These are phyloP conservation scores for Fusarium protoensiforme DNA, from an alignment of 2,329 filamentous ascomycete genomes.

Conservation along the genomic window DNA sequence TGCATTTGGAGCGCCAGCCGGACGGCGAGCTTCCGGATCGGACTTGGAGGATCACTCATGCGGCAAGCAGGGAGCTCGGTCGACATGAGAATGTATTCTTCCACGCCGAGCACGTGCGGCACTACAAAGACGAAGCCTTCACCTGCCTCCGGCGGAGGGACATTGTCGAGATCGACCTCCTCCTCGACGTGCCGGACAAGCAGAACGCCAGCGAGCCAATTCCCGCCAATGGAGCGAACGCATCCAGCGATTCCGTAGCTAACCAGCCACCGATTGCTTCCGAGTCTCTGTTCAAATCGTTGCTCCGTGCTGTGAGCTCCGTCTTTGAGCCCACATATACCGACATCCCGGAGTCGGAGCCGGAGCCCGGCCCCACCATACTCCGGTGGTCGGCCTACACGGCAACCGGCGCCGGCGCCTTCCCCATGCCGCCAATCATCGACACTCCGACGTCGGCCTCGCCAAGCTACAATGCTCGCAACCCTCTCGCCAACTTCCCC, in stretches of 20 bases:
- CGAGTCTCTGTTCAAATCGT: slow-evolving; percentile 58
- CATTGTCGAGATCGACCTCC: slow-evolving; percentile 79
- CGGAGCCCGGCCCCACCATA: slow-evolving; percentile 51
- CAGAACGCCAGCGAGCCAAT: slow-evolving; percentile 39
- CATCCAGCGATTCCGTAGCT: slow-evolving; percentile 21
- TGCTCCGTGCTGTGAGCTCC: slow-evolving; percentile 59
- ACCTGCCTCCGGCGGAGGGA: slow-evolving; percentile 79
- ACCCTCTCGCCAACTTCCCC: slow-evolving; percentile 60
- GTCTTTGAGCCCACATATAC: slow-evolving; percentile 53
- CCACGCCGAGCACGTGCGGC: slow-evolving; percentile 78
- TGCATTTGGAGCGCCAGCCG: slow-evolving; percentile 76
- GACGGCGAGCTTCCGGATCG: slow-evolving; percentile 53
- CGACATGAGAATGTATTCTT: slow-evolving; percentile 90
- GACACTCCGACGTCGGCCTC: slow-evolving; percentile 62
- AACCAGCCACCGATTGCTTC: slow-evolving; percentile 35
- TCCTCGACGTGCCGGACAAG: slow-evolving; percentile 43
- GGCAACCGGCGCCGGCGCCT: slow-evolving; percentile 68
- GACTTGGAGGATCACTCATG: slow-evolving; percentile 78
- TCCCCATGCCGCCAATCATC: slow-evolving; percentile 73
- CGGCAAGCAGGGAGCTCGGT: slow-evolving; percentile 84
- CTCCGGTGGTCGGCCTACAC: slow-evolving; percentile 66
- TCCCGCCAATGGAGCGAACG: slow-evolving; percentile 27
- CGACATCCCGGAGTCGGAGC: slow-evolving; percentile 43
- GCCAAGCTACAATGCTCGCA: slow-evolving; percentile 53
- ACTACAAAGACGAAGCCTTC: slow-evolving; percentile 86